Evolutionary conservation across 371 early-diverging fungal species (phyloP), one percentile per base, ranked within the genome.

Genomic region (Haplosporangium sp.): DNA sequence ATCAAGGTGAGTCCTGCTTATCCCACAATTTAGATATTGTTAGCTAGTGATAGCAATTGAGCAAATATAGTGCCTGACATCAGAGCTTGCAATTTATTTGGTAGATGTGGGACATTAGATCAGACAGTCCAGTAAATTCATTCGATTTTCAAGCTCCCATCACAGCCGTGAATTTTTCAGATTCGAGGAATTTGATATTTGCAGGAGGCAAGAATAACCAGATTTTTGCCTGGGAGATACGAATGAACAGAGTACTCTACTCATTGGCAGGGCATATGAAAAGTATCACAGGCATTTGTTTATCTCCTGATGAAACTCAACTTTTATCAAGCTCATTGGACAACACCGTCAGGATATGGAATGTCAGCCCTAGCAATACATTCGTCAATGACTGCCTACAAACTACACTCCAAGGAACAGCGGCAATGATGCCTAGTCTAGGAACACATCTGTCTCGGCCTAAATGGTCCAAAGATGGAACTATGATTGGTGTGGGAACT

Each of bases 331-430:
- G 95, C 64, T 88, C 94, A 1, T 93, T 97, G 93, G 98, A 98
- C 86, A 97, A 95, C 77, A 95, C 96, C 35, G 95, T 96, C 19
- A 88, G 96, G 44, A 90, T 95, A 52, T 98, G 98, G 97, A 96
- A 97, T 81, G 89, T 97, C 35, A 94, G 94, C 42, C 97, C 97
- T 9, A 97, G 95, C 27, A 27, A 27, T 75, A 91, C 92, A 3
- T 82, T 90, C 19, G 85, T 74, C 5, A 65, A 65, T 8, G 88
- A 88, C 69, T 90, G 96, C 10, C 79, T 90, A 55, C 61, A 86
- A 38, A 90, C 89, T 67, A 85, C 87, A 13, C 89, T 93, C 74
- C 93, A 94, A 79, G 95, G 99, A 4, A 11, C 55, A 17, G 34
- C 15, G 15, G 20, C 55, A 35, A 96, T 96, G 6, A 96, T 97